Percentiles rank a stretch among this genome's conserved stretches.
These are phyloP conservation scores for Xylaria intraflava DNA, from an alignment of 495 filamentous ascomycete genomes.

Conservation along the genomic window DNA sequence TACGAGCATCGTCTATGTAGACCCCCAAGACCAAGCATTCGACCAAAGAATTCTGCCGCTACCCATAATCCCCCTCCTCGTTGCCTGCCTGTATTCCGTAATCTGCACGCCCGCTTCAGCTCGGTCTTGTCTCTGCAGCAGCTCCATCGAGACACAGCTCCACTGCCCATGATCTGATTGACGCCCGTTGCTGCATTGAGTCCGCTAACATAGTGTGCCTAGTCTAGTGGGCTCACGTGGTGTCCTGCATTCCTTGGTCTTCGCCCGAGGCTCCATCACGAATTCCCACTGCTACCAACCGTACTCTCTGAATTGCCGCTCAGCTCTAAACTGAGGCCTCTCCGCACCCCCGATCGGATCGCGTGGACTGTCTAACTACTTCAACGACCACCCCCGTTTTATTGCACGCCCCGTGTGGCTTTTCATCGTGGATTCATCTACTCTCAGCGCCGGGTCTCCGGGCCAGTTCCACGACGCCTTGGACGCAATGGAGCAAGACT, in stretches of 20 bases:
- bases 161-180: slow-evolving; percentile 1
- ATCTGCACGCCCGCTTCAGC: not conserved
- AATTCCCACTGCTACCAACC: slow-evolving; percentile 1
- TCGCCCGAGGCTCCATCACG: slow-evolving; percentile 2
- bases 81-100: too few species aligned
- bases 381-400: not conserved
- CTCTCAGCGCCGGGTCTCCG: slow-evolving; percentile 39
- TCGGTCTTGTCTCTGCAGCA: slow-evolving; percentile 1
- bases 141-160: not conserved
- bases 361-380: not conserved
- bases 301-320: slow-evolving; percentile 8
- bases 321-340: slow-evolving; percentile 27
- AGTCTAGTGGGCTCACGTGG: slow-evolving; percentile 1
- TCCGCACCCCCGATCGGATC: not conserved
- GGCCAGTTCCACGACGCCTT: slow-evolving; percentile 47
- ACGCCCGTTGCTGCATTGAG: not conserved
- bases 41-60: too few species aligned
- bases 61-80: too few species aligned
- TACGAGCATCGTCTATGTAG: not conserved
- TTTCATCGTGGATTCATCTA: slow-evolving; percentile 45
- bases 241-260: slow-evolving; percentile 9
- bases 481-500: slow-evolving; percentile 44
- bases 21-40: too few species aligned
- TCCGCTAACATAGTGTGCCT: not conserved
- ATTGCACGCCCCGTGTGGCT: not conserved